Evolutionary conservation across 2,329 filamentous ascomycete genomes (phyloP).

Genomic region (Sporothrix pallida): DNA sequence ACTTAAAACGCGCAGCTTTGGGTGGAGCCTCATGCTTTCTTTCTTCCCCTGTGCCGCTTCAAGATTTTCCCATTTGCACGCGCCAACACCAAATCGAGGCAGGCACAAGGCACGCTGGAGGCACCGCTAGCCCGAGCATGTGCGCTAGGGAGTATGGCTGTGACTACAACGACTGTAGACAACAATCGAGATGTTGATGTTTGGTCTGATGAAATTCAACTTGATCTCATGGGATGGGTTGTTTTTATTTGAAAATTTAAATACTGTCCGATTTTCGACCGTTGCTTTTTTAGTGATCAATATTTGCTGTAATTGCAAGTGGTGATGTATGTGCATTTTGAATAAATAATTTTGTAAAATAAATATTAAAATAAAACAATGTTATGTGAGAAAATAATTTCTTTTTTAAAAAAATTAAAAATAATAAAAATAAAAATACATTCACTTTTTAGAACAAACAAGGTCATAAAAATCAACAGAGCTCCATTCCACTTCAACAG

Average conservation of each 20-base stretch:
- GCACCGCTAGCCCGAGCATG: constrained; percentile 24
- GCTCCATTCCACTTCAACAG: no score
- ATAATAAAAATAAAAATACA: neutral
- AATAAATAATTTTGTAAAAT: no score
- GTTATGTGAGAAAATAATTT: neutral
- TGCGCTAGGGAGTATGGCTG: constrained; percentile 19
- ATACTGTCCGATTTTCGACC: neutral
- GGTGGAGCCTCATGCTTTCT: constrained; percentile 15
- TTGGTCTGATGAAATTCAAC: neutral
- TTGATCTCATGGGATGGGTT: neutral
- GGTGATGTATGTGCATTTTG: no score
- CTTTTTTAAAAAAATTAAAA: neutral
- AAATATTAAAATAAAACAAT: neutral
- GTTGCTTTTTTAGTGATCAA: neutral
- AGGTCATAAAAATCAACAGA: no score
- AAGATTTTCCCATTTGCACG: constrained; percentile 8
- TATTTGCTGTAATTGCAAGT: no score
- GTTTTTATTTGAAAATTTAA: neutral
- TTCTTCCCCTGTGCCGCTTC: constrained; percentile 11
- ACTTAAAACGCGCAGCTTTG: constrained; percentile 8
- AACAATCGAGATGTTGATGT: neutral
- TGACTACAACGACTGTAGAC: neutral
- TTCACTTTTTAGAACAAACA: no score
- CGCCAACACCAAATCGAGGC: constrained; percentile 24
- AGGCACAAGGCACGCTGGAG: neutral